phyloP scores from a whole-genome alignment of 352 stramenopile genomes.

The Pythium chondricola region DNA sequence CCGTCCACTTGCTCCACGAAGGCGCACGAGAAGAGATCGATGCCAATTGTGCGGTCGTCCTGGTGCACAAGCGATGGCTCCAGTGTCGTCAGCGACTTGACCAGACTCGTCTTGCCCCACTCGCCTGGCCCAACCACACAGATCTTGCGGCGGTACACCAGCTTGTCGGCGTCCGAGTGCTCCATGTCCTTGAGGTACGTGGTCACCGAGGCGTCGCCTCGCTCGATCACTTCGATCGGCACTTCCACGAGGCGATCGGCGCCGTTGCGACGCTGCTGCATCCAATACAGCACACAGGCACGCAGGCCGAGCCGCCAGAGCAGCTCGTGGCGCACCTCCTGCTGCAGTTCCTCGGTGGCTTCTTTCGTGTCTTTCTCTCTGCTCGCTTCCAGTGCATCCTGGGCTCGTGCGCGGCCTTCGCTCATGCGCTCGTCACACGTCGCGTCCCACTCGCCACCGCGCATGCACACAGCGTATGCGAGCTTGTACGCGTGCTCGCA shows the following conservation, averaged over 20 bases:
- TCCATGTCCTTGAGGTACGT: conserved; percentile 14
- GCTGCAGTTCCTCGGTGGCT: not conserved
- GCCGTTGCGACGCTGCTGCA: not conserved
- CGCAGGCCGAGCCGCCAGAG: conserved; percentile 9
- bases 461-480: conserved; percentile 2
- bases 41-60: conserved; percentile 20
- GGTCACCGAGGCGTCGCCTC: conserved; percentile 5
- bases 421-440: conserved; percentile 10
- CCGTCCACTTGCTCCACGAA: conserved; percentile 10
- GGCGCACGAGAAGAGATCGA: conserved; percentile 21
- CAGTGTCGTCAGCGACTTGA: conserved; percentile 22
- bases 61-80: conserved; percentile 3
- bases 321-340: conserved; percentile 8
- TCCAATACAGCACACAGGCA: conserved; percentile 9
- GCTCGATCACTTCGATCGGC: conserved; percentile 15
- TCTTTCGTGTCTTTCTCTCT: conserved; percentile 1
- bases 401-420: not conserved
- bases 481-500: conserved; percentile 11
- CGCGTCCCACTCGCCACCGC: conserved; percentile 10
- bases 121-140: conserved; percentile 25
- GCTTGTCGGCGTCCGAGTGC: not conserved
- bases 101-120: conserved; percentile 33
- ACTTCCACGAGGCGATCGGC: conserved; percentile 7
- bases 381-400: conserved; percentile 1
- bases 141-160: conserved; percentile 20